These are phyloP conservation scores for Clonostachys chloroleuca DNA, from an alignment of 2,329 filamentous ascomycete genomes.

Conservation along the genomic window DNA sequence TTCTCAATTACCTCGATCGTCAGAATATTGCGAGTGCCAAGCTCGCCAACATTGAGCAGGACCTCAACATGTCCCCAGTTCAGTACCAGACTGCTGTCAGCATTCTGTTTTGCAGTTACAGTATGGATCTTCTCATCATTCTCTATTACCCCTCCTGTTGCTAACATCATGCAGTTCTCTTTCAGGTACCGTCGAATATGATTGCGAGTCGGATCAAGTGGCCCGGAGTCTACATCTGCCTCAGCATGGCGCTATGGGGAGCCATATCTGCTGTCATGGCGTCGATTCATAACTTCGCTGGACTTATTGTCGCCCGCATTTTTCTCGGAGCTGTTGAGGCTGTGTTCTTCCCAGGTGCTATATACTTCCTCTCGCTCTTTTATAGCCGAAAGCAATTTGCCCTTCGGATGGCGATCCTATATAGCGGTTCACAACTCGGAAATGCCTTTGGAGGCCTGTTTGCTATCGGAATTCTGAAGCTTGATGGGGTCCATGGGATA, in stretches of 20 bases:
- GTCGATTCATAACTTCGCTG: conserved; percentile 42
- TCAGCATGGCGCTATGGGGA: conserved; percentile 55
- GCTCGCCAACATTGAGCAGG: conserved; percentile 58
- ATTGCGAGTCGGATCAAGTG: conserved; percentile 48
- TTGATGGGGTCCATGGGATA: conserved; percentile 39
- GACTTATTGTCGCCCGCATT: conserved; percentile 13
- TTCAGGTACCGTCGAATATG: conserved; percentile 58
- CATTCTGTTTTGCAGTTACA: conserved; percentile 29
- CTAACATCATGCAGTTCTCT: conserved; percentile 43
- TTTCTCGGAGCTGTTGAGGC: conserved; percentile 9
- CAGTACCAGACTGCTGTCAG: conserved; percentile 61
- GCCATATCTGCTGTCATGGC: conserved; percentile 54
- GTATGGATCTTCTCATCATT: neutral
- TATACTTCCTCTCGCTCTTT: conserved; percentile 26
- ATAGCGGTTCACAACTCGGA: conserved; percentile 22
- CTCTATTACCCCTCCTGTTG: neutral
- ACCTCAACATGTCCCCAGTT: conserved; percentile 43
- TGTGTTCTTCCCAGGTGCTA: conserved; percentile 19
- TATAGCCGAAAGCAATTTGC: conserved; percentile 57
- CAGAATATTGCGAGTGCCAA: conserved; percentile 66
- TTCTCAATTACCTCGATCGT: conserved; percentile 66
- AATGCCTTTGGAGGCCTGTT: conserved; percentile 46
- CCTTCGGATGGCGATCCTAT: conserved; percentile 25
- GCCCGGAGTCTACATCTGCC: conserved; percentile 45
- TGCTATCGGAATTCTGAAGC: conserved; percentile 39